Evolutionary conservation across 2,329 filamentous ascomycete species (phyloP), one percentile per base, ranked within the genome.

Genomic region (Pseudogymnoascus sp.): DNA sequence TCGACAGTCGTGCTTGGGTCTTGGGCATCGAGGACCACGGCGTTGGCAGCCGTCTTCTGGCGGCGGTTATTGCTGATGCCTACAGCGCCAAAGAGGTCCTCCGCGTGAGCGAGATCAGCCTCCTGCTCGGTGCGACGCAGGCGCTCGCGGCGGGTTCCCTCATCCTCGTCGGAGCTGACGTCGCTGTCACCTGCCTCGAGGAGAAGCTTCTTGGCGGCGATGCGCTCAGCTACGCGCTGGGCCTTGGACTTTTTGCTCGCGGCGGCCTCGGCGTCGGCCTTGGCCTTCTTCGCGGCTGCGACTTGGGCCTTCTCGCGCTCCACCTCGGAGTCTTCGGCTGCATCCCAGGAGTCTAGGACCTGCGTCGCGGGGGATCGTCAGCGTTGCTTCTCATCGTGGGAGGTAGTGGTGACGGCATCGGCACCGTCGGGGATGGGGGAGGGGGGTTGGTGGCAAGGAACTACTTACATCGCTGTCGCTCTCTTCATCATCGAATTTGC

Each of bases 321-420:
- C 70, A 87, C 93, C 72, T 99, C 94, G 66, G 92, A 96, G 79
- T 99, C 94, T 73, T 97, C 94, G 69, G 90, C 92, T 64, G 91
- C 93, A 72, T 97, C 92, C 94, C 94, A 99, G 35, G 91, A 93
- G 65, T 99, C 94, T 73, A 97, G 84, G 63, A 97, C 91, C 88
- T 96, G 67, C 64, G 14, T 50, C 23, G 23, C 44, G 14, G 23
- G 16, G 16, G 21, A 56, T 60, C 60, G 60, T 65, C 23, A 67
- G 65, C 38, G 10, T 31, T 11, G 31, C 23, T 2, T 14, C n/a
- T 5, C 5, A 14, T 33, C 8, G 33, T 11, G 47, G 33, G 28
- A 31, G 28, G 28, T 56, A 11, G 12, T 47, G 18, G 18, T 44
- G 42, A 18, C 23, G 42, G n/a, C 21, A 21, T 21, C 21, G 42